Conservation (phyloP, 306 rosid genomes). For the Fagus sylvatica region DNA sequence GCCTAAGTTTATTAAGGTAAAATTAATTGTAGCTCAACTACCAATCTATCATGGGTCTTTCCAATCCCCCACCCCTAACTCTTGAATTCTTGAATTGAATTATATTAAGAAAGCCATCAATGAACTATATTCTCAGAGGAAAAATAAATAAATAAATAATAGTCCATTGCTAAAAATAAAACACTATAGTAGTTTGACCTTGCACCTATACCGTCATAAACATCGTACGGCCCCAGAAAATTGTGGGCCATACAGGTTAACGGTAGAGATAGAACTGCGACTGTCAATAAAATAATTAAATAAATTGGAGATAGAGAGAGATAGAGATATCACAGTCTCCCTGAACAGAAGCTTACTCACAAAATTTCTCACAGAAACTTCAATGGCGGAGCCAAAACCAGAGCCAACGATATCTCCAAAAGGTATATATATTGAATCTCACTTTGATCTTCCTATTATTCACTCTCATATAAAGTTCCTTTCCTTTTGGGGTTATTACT, state of each 20-base stretch:
- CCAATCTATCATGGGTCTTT: too few species aligned
- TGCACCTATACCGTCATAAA: too few species aligned
- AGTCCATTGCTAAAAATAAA: too few species aligned
- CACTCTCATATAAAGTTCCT: not conserved
- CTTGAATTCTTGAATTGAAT: too few species aligned
- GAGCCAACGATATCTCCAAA: constrained; percentile 33
- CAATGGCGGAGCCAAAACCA: constrained; percentile 52
- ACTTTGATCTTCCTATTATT: constrained; percentile 8
- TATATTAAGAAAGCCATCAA: too few species aligned
- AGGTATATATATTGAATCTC: constrained; percentile 29
- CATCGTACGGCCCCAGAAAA: too few species aligned
- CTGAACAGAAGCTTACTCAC: not conserved
- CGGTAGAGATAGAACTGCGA: not conserved
- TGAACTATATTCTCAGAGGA: too few species aligned
- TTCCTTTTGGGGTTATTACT: not conserved
- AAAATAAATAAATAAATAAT: too few species aligned
- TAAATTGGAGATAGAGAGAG: not conserved
- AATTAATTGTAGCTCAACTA: too few species aligned
- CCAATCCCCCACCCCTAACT: too few species aligned
- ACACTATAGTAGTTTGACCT: too few species aligned
- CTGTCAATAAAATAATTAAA: not conserved
- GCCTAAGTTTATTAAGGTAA: too few species aligned
- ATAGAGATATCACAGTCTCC: not conserved
- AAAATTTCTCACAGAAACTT: not conserved
- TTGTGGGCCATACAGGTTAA: not conserved